Base-by-base conservation (phyloP, 2,329 filamentous ascomycete species). In the Aspergillus brunneoviolaceus region DNA sequence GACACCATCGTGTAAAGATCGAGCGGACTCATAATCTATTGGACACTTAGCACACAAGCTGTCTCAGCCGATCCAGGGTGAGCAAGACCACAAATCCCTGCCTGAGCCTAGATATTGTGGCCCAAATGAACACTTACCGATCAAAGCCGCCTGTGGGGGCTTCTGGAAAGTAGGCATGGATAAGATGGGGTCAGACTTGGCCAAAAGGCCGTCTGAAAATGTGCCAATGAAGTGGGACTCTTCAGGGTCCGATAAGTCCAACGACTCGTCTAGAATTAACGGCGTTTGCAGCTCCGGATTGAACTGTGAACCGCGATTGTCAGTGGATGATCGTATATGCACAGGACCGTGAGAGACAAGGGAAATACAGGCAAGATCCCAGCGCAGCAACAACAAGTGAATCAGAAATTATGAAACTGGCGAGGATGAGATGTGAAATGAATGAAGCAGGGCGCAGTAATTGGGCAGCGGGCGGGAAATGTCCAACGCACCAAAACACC, bases 141-240 rank as follows among this genome's bases (percentile, higher is more conserved):
- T 89, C 81, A 93, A 85, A 76, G 89, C 89, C 76, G 89, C 83
- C 78, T 87, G 83, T 76, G 89, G 87, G 60, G 86, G 79, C 79
- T 96, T 96, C 72, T 84, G 82, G 83, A 92, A 93, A 79, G 88
- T 88, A 77, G 90, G 89, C 89, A 93, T 93, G 78, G 89, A 87
- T 79, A 90, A 80, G 71, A 87, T 79, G 80, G 86, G 78, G 82
- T 86, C 82, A 77, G 80, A 79, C 75, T 81, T 83, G 77, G 80
- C 80, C 77, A 79, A 75, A 64, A 81, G 79, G 80, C 81, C 81
- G 74, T 79, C 78, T 72, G 81, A 79, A 71, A 77, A 76, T 57
- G 74, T 74, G 68, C 73, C 74, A 61, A 72, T 74, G 68, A 79
- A 79, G 64, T 74, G 74, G 61, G 77, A 76, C 66, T 79, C 77